Percentiles rank a stretch among this genome's conserved stretches.
These are phyloP conservation scores for Suillus subluteus DNA, from an alignment of 768 basidiomycete species.

Conservation along the genomic window DNA sequence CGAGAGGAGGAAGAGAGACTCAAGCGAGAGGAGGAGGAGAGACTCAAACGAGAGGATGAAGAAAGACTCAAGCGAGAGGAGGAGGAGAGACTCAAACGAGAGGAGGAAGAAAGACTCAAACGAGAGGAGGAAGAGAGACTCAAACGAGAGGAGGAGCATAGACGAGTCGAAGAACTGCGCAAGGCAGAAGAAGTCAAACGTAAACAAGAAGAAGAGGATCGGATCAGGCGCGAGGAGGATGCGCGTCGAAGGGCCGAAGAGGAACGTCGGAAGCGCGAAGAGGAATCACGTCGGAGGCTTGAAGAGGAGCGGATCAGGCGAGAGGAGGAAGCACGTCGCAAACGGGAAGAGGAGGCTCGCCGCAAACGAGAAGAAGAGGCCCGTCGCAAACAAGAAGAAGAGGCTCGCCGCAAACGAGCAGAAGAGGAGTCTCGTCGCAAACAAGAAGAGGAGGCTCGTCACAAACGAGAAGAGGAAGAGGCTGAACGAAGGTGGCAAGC, in stretches of 20 bases:
- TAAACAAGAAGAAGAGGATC: conserved; percentile 40
- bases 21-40: background rate
- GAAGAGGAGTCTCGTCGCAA: conserved; percentile 40
- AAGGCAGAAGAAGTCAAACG: conserved; percentile 25
- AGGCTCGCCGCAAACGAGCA: conserved; percentile 40
- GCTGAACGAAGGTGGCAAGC: conserved; percentile 47
- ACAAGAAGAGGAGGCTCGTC: conserved; percentile 37
- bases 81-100: too few relatives aligned
- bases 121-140: conserved; percentile 46
- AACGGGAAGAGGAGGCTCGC: conserved; percentile 51
- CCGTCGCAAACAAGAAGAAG: conserved; percentile 36
- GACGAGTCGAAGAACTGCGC: conserved; percentile 33
- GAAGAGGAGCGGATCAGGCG: conserved; percentile 39
- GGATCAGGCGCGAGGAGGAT: conserved; percentile 36
- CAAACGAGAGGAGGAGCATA: conserved; percentile 42
- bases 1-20: conserved; percentile 2
- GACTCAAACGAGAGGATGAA: conserved; percentile 37
- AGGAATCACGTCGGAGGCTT: conserved; percentile 34
- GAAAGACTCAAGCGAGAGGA: conserved; percentile 39
- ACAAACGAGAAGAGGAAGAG: conserved; percentile 46
- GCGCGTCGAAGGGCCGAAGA: conserved; percentile 24
- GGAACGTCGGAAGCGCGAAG: conserved; percentile 44
- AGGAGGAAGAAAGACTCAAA: conserved; percentile 2
- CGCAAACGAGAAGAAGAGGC: conserved; percentile 46
- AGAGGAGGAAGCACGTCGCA: conserved; percentile 46